Base-by-base conservation (phyloP, 2,329 filamentous ascomycete species). In the Penicillium vulpinum region DNA sequence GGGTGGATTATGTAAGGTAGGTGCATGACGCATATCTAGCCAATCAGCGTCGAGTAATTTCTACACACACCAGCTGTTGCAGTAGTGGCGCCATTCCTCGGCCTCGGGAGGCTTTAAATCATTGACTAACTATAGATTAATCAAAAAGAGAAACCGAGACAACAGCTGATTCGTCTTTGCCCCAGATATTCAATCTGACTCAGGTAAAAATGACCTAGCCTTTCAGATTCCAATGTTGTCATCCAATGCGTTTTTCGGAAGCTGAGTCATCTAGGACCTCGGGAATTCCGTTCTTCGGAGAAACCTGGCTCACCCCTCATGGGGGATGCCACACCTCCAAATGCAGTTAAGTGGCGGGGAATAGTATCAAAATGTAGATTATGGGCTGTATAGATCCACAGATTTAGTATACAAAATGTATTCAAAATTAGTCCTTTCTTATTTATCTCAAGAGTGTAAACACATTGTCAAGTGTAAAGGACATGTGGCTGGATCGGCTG, bases 41-140 rank as follows among this genome's bases (percentile, higher is more conserved):
- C 75, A 77, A 77, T 77, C 73, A 77, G 57, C 50, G 33, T 57
- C 16, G 18, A 71, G 56, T 61, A 64, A 69, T 77, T 77, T 76
- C 72, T 72, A 75, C 67, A 64, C 71, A 64, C 71, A 69, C 1
- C 28, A n/a, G 44, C 21, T 33, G 11, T 31, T 4, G 8, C 26
- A 18, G 44, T 29, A 57, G 67, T 72, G 70, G 68, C 67, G 66
- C 68, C 68, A 73, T 62, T 62, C 36, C 54, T 56, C 45, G 22
- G 43, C n/a, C 26, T 6, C 18, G 28, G 26, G 11, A 22, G 22
- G 40, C 15, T 26, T 45, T 26, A 31, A 15, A 13, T 35, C 16
- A 21, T 54, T 26, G n/a, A n/a, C n/a, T n/a, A n/a, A n/a, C n/a
- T 36, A 16, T 39, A 21, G n/a, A 55, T 22, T 43, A 33, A 31